Evolutionary conservation across 2,329 filamentous ascomycete genomes (phyloP), one percentile per base, ranked within the genome.

Genomic region (Graphilbum sp.): DNA sequence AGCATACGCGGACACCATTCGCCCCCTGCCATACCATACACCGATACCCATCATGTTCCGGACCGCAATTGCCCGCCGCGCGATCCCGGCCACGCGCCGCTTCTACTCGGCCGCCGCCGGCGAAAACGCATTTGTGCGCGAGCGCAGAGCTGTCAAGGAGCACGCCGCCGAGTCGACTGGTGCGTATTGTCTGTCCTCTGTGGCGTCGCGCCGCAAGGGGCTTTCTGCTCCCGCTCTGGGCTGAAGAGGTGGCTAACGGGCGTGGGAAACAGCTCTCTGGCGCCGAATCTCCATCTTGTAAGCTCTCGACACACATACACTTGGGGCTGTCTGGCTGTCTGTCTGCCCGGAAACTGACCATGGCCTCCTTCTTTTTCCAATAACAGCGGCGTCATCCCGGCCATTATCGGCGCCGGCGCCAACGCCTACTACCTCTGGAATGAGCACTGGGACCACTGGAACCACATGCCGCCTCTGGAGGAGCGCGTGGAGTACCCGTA

Each of bases 401-500:
- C 63, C 58, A 66, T 96, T 41, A 62, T 79, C 49, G 64, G 86
- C 48, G 77, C 80, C 43, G 59, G 63, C 49, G 66, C 77, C 62
- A 98, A 98, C 61, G 87, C 87, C 52, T 94, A 81, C 60, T 76
- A 78, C 56, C 76, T 94, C 46, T 98, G 86, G 85, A 77, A 74
- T 53, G 84, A 92, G 67, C 90, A 98, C 65, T 96, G 88, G 88
- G 83, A 92, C 64, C 90, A 98, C 72, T 85, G 80, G 75, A 64
- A 61, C 38, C 88, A 96, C 66, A 64, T 83, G 61, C 75, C 81
- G 43, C 82, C 90, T 48, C 69, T 88, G 50, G 85, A 93, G 69
- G 90, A 98, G 67, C 80, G 83, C 56, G 64, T 72, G 53, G 84
- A 96, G 69, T 98, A 96, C 65, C 67, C 86, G 43, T 98, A 93